These are phyloP conservation scores for Colletotrichum navitas DNA, from an alignment of 2,329 filamentous ascomycete genomes.

Conservation along the genomic window DNA sequence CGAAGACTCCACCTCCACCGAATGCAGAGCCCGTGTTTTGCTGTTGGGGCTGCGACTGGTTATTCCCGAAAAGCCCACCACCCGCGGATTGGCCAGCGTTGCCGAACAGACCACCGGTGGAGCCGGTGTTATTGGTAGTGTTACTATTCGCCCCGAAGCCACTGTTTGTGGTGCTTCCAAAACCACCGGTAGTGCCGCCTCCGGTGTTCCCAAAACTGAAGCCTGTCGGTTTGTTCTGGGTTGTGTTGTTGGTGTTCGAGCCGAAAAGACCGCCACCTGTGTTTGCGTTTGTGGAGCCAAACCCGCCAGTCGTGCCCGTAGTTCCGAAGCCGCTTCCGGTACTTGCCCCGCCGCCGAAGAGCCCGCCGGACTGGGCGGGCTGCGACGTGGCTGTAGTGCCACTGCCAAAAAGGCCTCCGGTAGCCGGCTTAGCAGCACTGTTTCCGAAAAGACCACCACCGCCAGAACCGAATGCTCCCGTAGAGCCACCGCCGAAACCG, in stretches of 20 bases:
- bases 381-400: slow-evolving; percentile 35
- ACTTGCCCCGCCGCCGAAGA: slow-evolving; percentile 47
- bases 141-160: slow-evolving; percentile 56
- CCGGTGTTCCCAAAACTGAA: slow-evolving; percentile 60
- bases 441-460: slow-evolving; percentile 59
- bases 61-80: slow-evolving; percentile 55
- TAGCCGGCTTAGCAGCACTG: slow-evolving; percentile 38
- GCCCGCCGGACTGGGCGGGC: slow-evolving; percentile 42
- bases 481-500: slow-evolving; percentile 45
- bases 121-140: slow-evolving; percentile 37
- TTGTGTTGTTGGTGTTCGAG: slow-evolving; percentile 46
- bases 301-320: slow-evolving; percentile 44
- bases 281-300: slow-evolving; percentile 50
- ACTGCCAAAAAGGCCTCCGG: slow-evolving; percentile 35
- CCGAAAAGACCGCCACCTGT: slow-evolving; percentile 41
- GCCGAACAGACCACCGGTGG: slow-evolving; percentile 60
- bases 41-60: slow-evolving; percentile 45
- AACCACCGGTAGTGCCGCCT: slow-evolving; percentile 44
- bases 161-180: slow-evolving; percentile 53
- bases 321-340: slow-evolving; percentile 38
- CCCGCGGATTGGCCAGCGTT: slow-evolving; percentile 51
- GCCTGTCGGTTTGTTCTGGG: slow-evolving; percentile 55
- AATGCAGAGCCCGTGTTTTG: slow-evolving; percentile 45
- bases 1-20: slow-evolving; percentile 45
- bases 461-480: slow-evolving; percentile 55